Evolutionary conservation across 148 eudicot species (phyloP).

Genomic region (Polygonum aviculare): DNA sequence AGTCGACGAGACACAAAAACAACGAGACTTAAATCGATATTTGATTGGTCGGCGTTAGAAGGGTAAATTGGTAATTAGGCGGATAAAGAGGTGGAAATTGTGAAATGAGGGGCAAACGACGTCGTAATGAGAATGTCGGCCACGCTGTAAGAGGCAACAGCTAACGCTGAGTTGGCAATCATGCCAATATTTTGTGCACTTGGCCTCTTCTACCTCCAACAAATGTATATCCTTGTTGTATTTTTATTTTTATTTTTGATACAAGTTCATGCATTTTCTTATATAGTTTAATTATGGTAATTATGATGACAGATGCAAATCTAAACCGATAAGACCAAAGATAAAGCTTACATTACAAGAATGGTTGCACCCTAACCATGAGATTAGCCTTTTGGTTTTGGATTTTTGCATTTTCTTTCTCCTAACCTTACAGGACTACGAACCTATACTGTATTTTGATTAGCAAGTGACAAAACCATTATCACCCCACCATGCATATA

Average conservation of each 20-base stretch:
- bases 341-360: background rate
- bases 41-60: background rate
- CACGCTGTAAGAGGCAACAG: slow-evolving; percentile 2
- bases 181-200: background rate
- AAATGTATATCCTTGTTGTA: background rate
- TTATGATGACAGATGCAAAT: background rate
- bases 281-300: background rate
- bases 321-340: background rate
- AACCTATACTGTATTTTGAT: no score
- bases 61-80: background rate
- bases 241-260: background rate
- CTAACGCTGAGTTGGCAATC: background rate
- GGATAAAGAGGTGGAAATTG: background rate
- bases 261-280: background rate
- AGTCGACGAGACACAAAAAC: no score
- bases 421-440: background rate
- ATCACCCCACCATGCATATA: no score
- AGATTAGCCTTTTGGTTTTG: background rate
- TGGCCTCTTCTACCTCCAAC: background rate
- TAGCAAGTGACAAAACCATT: no score
- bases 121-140: slow-evolving; percentile 8
- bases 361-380: background rate
- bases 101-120: background rate
- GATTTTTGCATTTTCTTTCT: background rate
- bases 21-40: no score